phyloP scores from a whole-genome alignment of 257 asterid genomes.

The Solanum chiquidenum region DNA sequence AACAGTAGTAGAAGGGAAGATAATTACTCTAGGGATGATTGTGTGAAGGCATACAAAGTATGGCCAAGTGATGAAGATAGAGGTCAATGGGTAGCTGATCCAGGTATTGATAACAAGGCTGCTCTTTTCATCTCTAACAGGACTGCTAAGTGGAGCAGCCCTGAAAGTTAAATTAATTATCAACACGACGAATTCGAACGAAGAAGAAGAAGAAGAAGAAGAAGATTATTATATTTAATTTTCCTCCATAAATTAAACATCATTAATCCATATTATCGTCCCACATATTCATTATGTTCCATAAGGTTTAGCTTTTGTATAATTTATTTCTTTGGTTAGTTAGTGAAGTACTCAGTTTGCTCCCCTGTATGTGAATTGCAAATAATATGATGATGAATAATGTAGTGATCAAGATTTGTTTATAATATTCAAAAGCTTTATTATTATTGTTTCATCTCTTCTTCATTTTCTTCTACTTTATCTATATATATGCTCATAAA shows the following conservation, averaged over 20 bases:
- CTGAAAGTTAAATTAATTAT: conserved; percentile 12
- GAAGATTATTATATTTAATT: neutral
- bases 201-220: neutral
- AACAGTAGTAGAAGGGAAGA: conserved; percentile 7
- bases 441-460: neutral
- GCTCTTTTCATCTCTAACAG: conserved; percentile 38
- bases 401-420: conserved; percentile 15
- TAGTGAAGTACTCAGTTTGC: neutral
- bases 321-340: conserved; percentile 5
- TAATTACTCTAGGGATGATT: conserved; percentile 22
- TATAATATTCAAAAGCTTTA: neutral
- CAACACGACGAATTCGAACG: neutral
- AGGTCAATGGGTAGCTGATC: conserved; percentile 79
- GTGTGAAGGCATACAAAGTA: conserved; percentile 55
- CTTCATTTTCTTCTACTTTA: neutral
- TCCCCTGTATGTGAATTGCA: conserved; percentile 6
- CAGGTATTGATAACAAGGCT: conserved; percentile 59
- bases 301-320: conserved; percentile 1
- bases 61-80: conserved; percentile 81
- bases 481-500: neutral
- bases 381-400: conserved; percentile 12
- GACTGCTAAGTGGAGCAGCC: conserved; percentile 45
- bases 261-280: neutral
- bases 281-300: neutral
- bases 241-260: neutral